These are phyloP conservation scores for Alternaria sp. DNA, from an alignment of 2,329 filamentous ascomycete genomes.

Conservation along the genomic window DNA sequence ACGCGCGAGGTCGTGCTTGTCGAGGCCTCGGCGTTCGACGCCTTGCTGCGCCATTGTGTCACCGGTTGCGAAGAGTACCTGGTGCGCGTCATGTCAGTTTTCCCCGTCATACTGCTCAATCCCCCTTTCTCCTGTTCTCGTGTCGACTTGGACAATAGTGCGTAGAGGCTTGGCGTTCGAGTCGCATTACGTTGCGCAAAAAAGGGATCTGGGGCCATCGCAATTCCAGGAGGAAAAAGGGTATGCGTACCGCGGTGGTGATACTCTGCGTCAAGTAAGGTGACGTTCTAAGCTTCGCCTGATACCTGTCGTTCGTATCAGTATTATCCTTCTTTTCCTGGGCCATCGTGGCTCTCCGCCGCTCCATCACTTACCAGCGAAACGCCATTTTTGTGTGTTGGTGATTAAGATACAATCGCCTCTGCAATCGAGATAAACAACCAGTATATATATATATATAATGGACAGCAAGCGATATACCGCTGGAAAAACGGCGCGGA, in stretches of 20 bases:
- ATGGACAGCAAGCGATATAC: constrained; percentile 6
- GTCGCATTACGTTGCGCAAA: constrained; percentile 1
- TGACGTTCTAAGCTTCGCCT: constrained; percentile 77
- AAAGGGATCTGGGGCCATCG: not conserved
- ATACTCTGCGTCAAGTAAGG: constrained; percentile 90
- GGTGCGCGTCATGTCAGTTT: constrained; percentile 12
- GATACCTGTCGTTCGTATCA: constrained; percentile 73
- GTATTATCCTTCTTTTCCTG: not conserved
- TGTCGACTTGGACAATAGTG: not conserved
- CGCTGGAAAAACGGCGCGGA: not conserved
- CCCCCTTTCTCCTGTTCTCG: not conserved
- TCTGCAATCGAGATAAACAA: not conserved
- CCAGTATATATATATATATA: not conserved
- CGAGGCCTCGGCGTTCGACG: constrained; percentile 80
- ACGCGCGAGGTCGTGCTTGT: constrained; percentile 74
- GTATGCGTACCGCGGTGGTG: constrained; percentile 73
- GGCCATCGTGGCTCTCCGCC: not conserved
- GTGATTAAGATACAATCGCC: not conserved
- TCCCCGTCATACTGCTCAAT: not conserved
- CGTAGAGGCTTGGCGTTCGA: not conserved
- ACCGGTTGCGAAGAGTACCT: constrained; percentile 89
- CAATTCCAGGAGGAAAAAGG: not conserved
- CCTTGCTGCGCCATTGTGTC: constrained; percentile 90
- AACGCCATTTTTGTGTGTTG: constrained; percentile 20
- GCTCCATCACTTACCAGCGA: constrained; percentile 14